Evolutionary conservation across 495 filamentous ascomycete genomes (phyloP), one percentile per base, ranked within the genome.

Genomic region (Collariella sp.): DNA sequence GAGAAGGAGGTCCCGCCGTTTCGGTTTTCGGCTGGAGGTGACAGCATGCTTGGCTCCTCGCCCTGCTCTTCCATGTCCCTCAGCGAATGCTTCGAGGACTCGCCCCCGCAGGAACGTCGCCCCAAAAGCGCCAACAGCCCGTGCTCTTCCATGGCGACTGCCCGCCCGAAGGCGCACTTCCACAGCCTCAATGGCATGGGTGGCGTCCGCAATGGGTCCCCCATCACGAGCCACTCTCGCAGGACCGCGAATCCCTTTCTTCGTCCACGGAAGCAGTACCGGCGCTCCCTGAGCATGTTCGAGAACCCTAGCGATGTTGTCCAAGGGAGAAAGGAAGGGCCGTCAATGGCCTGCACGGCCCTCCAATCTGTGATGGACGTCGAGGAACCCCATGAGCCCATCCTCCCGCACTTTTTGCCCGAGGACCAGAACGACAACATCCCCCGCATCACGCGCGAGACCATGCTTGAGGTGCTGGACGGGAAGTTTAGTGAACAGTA

Each of bases 281-380:
- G 93, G 26, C 81, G 93, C 47, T 95, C 91, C 38, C 75, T 95
- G 64, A 96, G 91, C 75, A 97, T 98, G 93, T 97, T 91, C 70
- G 93, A 97, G 67, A 81, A 85, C 63, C 85, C 91, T 0, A 87
- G 80, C 51, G 93, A 97, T 64, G 77, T 96, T 19, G 85, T 95
- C 67, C 84, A 86, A 66, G 72, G 74, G 20, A 79, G 80, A 59
- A 68, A 84, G 62, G 79, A 83, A 52, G 78, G 77, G 39, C 68
- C 43, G n/a, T 16, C 73, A 57, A 63, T 74, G 58, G 66, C 72
- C 16, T 76, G 71, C 4, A 70, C 59, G 29, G 63, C 73, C 44
- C 72, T 90, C 29, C 79, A 86, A 61, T 81, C 87, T 19, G 83
- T 91, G 42, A 85, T 83, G 77, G 89, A 95, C 67, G 71, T 89